Evolutionary conservation across 345 rosid genomes (phyloP), one percentile per base, ranked within the genome.

Genomic region (Brassica rapa): DNA sequence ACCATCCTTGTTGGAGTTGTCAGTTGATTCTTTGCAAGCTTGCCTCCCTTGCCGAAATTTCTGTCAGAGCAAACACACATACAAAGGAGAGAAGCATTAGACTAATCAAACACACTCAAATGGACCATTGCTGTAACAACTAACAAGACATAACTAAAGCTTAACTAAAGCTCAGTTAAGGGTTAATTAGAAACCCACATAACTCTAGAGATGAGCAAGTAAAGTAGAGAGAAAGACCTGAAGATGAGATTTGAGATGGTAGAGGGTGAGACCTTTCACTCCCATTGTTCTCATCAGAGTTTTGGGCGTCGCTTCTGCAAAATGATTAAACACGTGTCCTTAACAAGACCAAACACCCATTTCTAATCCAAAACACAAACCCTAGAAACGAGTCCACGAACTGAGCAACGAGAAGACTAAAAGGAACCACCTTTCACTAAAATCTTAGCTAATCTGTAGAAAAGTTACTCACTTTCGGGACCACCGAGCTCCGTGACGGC

Each of bases 401-500:
- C 10, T 39, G 3, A 39, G 46, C n/a, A 43, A 39, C 46, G 46
- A 39, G 46, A 39, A 39, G 46, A 39, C 9, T 11, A 43, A 49
- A 51, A 14, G 25, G 63, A 41, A 12, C 6, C 35, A 19, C 46
- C 51, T 19, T 43, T 60, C 75, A 39, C 66, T 66, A 15, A 69
- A 75, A 75, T 80, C 83, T 9, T n/a, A 55, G 19, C 11, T 6
- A 57, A 43, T 8, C 19, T 57, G 24, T 24, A 61, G 21, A 32
- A 70, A 11, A 10, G 15, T 9, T 2, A 87, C 92, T 80, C 71
- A 93, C 98, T 91, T 71, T 93, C 97, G 30, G 98, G 97, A 67
- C 98, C 98, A 6, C 98, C 98, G 8, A 93, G 93, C 83, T 91
- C 95, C 9, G 97, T 76, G 27, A 93, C 95, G 73, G 97, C 98